phyloP scores from a whole-genome alignment of 2,329 filamentous ascomycete species.

The Elsinoe arachidis region DNA sequence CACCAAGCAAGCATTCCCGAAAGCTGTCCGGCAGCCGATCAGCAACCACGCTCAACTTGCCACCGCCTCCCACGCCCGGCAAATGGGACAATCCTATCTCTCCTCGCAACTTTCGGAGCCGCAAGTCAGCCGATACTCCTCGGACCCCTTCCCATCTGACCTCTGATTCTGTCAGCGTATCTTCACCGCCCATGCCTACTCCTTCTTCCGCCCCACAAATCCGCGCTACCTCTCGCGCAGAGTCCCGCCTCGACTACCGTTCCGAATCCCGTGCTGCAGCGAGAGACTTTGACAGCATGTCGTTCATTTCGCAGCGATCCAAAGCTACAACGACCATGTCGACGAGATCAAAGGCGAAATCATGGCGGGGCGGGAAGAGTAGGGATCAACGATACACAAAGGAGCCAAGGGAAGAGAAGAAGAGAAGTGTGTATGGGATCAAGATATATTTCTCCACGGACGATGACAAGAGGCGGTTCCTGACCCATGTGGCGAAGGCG shows the following conservation, averaged over 20 bases:
- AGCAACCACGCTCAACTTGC: not conserved
- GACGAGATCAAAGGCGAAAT: conserved; percentile 29
- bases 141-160: not conserved
- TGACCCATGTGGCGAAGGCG: conserved; percentile 30
- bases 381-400: conserved; percentile 11
- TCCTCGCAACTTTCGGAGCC: not conserved
- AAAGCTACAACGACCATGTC: conserved; percentile 19
- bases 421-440: conserved; percentile 34
- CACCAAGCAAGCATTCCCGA: not conserved
- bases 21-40: not conserved
- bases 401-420: conserved; percentile 9
- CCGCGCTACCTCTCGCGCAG: conserved; percentile 3
- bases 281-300: conserved; percentile 7
- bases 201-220: not conserved
- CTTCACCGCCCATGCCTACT: not conserved
- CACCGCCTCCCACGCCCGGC: not conserved
- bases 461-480: conserved; percentile 33
- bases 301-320: conserved; percentile 2
- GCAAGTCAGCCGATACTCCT: not conserved
- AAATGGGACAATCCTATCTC: conserved; percentile 8
- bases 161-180: not conserved
- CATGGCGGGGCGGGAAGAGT: conserved; percentile 22
- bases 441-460: conserved; percentile 38
- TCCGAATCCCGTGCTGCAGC: not conserved
- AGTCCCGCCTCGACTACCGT: conserved; percentile 9